Conservation (phyloP, 2,329 filamentous ascomycete genomes). For the Claviceps sp. region DNA sequence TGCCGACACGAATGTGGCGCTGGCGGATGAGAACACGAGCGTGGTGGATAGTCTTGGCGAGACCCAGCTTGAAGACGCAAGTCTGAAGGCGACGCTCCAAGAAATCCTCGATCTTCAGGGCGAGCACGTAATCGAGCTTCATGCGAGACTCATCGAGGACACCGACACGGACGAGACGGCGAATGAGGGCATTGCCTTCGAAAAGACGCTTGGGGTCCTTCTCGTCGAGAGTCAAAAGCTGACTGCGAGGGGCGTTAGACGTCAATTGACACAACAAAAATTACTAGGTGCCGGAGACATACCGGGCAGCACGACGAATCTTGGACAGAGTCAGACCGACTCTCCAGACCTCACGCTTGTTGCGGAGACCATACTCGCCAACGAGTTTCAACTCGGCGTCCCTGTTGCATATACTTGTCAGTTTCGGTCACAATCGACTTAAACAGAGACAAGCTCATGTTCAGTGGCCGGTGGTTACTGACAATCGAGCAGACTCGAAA, state of each 20-base stretch:
- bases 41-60: slow-evolving; percentile 99
- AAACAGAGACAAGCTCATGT: slow-evolving; percentile 92
- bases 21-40: slow-evolving; percentile 99
- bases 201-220: slow-evolving; percentile 99
- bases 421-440: slow-evolving; percentile 75
- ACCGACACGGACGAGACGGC: slow-evolving; percentile 98
- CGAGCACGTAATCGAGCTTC: slow-evolving; percentile 99
- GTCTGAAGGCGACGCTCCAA: slow-evolving; percentile 99
- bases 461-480: slow-evolving; percentile 92
- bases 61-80: slow-evolving; percentile 99
- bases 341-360: slow-evolving; percentile 99
- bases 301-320: slow-evolving; percentile 99
- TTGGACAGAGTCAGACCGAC: slow-evolving; percentile 99
- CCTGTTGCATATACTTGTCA: slow-evolving; percentile 53
- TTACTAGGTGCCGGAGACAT: slow-evolving; percentile 19
- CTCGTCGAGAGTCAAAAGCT: slow-evolving; percentile 98
- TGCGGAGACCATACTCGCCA: slow-evolving; percentile 98
- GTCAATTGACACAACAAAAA: background rate
- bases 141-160: slow-evolving; percentile 99
- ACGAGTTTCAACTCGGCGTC: slow-evolving; percentile 99
- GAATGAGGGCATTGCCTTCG: slow-evolving; percentile 99
- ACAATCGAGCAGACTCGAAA: slow-evolving; percentile 99
- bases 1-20: slow-evolving; percentile 98
- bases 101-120: slow-evolving; percentile 99
- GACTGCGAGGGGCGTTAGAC: slow-evolving; percentile 43